Percentiles rank a stretch among this genome's conserved stretches.
Conservation (phyloP, 208 protist species). For the Trypanosoma theileri region DNA sequence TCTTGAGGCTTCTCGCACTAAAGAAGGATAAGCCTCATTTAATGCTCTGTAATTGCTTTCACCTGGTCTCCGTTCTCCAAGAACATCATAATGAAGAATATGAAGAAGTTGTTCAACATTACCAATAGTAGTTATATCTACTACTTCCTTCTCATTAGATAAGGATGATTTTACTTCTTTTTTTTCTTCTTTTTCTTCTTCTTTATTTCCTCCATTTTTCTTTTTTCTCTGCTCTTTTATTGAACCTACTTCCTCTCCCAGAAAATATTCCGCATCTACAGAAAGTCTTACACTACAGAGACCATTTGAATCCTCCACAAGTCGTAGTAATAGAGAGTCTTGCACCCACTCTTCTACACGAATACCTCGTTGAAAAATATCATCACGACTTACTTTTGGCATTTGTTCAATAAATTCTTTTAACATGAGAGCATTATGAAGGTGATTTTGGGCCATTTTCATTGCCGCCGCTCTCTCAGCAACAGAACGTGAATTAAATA, state of each 20-base stretch:
- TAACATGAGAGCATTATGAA: slow-evolving; percentile 33
- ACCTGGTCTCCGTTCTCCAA: slow-evolving; percentile 5
- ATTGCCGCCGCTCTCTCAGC: slow-evolving; percentile 52
- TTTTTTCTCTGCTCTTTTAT: neutral
- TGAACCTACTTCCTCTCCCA: neutral
- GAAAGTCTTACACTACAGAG: slow-evolving; percentile 20
- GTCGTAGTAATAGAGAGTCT: slow-evolving; percentile 32
- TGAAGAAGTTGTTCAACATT: slow-evolving; percentile 10
- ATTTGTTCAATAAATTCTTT: slow-evolving; percentile 55
- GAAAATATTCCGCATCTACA: slow-evolving; percentile 3
- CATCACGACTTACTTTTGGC: slow-evolving; percentile 47
- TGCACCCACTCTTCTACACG: slow-evolving; percentile 40
- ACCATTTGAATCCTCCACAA: slow-evolving; percentile 30
- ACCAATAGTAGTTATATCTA: neutral
- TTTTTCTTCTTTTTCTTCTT: slow-evolving; percentile 1
- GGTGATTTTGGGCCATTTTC: slow-evolving; percentile 30
- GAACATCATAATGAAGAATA: slow-evolving; percentile 21
- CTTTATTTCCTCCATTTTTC: no score
- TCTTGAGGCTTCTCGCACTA: slow-evolving; percentile 9
- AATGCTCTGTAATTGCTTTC: slow-evolving; percentile 31
- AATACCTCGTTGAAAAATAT: slow-evolving; percentile 35
- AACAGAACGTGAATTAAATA: slow-evolving; percentile 35
- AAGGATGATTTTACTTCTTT: slow-evolving; percentile 4
- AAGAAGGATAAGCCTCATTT: slow-evolving; percentile 29
- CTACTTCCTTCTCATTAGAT: no score